Evolutionary conservation across 2,329 filamentous ascomycete genomes (phyloP).

Genomic region (Endothia cerciana): DNA sequence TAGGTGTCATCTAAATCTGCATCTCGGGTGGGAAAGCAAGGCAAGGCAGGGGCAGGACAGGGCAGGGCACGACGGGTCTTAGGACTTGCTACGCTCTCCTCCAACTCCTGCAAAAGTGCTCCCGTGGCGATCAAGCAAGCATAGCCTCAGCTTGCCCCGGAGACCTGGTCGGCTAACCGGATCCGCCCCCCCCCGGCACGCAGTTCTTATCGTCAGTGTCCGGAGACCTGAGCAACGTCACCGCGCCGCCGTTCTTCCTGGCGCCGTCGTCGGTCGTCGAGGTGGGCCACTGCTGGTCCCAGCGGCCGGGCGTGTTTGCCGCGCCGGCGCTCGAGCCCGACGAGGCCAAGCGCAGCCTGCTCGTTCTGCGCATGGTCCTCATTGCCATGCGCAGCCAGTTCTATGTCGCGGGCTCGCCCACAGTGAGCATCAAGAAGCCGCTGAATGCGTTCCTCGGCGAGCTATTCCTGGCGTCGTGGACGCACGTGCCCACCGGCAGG

Average conservation of each 20-base stretch:
- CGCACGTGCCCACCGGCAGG: constrained; percentile 32
- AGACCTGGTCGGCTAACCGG: not conserved
- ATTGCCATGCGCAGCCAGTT: constrained; percentile 51
- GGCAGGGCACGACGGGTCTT: not conserved
- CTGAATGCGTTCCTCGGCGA: constrained; percentile 58
- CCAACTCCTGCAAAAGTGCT: not conserved
- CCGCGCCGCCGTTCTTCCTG: constrained; percentile 54
- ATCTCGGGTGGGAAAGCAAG: not conserved
- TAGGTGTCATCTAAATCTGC: constrained; percentile 25
- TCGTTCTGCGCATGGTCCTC: constrained; percentile 53
- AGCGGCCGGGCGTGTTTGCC: constrained; percentile 51
- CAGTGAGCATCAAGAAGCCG: constrained; percentile 55
- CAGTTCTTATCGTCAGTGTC: constrained; percentile 45
- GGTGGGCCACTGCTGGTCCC: constrained; percentile 54
- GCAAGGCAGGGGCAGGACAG: not conserved
- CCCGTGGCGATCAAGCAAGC: not conserved
- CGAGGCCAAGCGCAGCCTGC: constrained; percentile 47
- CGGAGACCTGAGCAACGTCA: constrained; percentile 56
- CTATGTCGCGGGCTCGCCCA: constrained; percentile 50
- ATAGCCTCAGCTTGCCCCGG: not conserved
- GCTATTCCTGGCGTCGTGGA: constrained; percentile 50
- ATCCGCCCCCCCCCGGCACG: not conserved
- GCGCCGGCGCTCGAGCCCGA: constrained; percentile 50
- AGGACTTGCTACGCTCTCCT: not conserved
- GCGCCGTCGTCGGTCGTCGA: constrained; percentile 54